Evolutionary conservation across 805 yeast genomes (phyloP).

Genomic region (Zygoascus biomembranicola): DNA sequence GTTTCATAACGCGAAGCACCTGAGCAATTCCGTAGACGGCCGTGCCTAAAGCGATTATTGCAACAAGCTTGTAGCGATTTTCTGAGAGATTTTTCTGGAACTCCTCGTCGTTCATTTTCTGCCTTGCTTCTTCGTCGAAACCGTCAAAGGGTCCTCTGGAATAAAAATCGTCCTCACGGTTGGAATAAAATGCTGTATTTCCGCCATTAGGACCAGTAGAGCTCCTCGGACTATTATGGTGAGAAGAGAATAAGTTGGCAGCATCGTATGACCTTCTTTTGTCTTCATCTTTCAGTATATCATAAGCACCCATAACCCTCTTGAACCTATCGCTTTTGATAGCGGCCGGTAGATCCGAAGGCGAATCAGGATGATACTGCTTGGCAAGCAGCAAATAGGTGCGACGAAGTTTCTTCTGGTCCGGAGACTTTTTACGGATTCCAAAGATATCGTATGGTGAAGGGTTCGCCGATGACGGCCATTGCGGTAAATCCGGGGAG

Average conservation of each 20-base stretch:
- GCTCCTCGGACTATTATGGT: not conserved
- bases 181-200: slow-evolving; percentile 20
- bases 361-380: slow-evolving; percentile 71
- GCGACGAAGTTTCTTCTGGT: slow-evolving; percentile 34
- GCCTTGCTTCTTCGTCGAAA: slow-evolving; percentile 36
- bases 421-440: slow-evolving; percentile 30
- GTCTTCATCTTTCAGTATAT: slow-evolving; percentile 40
- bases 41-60: slow-evolving; percentile 35
- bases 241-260: not conserved
- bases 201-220: not conserved
- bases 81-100: slow-evolving; percentile 33
- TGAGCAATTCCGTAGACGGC: slow-evolving; percentile 32
- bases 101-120: slow-evolving; percentile 24
- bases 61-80: slow-evolving; percentile 36
- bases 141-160: slow-evolving; percentile 62
- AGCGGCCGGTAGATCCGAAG: slow-evolving; percentile 31
- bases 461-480: slow-evolving; percentile 55
- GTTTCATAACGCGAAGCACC: slow-evolving; percentile 27
- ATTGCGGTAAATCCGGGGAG: slow-evolving; percentile 22
- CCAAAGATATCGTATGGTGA: slow-evolving; percentile 66
- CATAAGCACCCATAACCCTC: slow-evolving; percentile 49
- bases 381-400: slow-evolving; percentile 58
- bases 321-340: slow-evolving; percentile 44
- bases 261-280: slow-evolving; percentile 39
- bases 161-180: slow-evolving; percentile 35